A percentile compares a stretch with the other conserved stretches of the same genome.
Conservation (phyloP, 176 grass and related monocot species). For the Puccinellia tenuiflora region DNA sequence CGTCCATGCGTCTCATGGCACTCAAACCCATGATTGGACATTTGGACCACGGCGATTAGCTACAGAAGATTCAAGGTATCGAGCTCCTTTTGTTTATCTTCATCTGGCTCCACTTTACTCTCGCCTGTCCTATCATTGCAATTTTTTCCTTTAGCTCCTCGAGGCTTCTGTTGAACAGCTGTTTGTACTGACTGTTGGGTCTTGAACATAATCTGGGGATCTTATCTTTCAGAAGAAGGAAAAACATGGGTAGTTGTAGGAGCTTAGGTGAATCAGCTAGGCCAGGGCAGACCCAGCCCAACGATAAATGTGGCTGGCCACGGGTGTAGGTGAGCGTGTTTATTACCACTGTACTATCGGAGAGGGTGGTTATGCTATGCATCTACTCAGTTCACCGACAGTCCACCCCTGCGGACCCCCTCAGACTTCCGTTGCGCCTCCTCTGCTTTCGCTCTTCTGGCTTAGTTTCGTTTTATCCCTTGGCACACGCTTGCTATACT, state of each 20-base stretch:
- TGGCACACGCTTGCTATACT: constrained; percentile 20
- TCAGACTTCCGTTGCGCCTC: constrained; percentile 28
- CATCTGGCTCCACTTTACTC: neutral
- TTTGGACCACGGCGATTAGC: neutral
- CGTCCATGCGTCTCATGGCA: constrained; percentile 15
- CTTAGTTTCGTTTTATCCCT: neutral
- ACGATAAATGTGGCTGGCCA: constrained; percentile 62
- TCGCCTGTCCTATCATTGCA: neutral
- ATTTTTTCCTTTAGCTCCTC: neutral
- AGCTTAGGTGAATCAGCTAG: constrained; percentile 34
- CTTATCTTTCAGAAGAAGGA: neutral
- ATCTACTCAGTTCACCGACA: constrained; percentile 66
- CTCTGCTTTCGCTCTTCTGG: constrained; percentile 3
- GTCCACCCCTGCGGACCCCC: constrained; percentile 34
- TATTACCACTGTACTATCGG: constrained; percentile 56
- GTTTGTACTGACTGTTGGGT: neutral
- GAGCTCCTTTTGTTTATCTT: neutral
- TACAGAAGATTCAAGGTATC: neutral
- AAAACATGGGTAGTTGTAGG: neutral
- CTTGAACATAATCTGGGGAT: constrained; percentile 9
- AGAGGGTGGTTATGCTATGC: constrained; percentile 47
- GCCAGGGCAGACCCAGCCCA: constrained; percentile 29
- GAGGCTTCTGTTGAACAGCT: neutral
- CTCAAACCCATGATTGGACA: constrained; percentile 17
- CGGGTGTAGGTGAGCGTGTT: constrained; percentile 70